A percentile compares a stretch with the other conserved stretches of the same genome.
Evolutionary conservation across 2,329 filamentous ascomycete genomes (phyloP).

Genomic region (Cladophialophora carrionii): DNA sequence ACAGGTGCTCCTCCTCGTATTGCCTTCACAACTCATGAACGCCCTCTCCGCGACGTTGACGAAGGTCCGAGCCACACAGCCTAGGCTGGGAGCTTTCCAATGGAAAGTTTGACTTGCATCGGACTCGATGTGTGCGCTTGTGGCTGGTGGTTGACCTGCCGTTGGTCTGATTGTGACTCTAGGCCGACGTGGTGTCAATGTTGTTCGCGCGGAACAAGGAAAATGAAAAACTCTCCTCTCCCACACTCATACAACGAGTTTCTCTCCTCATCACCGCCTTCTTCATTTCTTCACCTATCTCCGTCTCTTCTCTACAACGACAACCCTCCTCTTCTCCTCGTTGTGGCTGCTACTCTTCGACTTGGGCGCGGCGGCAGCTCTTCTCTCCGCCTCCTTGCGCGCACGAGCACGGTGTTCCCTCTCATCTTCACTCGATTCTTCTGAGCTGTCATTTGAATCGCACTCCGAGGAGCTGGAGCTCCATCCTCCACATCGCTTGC

Average conservation of each 20-base stretch:
- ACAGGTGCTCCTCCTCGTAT: neutral
- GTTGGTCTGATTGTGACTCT: conserved; percentile 10
- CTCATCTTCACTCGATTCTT: conserved; percentile 35
- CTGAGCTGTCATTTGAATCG: conserved; percentile 29
- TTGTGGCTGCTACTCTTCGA: conserved; percentile 5
- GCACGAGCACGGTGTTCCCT: conserved; percentile 27
- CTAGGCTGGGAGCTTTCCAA: conserved; percentile 1
- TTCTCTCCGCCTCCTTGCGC: conserved; percentile 27
- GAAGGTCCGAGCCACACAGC: conserved; percentile 20
- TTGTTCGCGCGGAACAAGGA: conserved; percentile 15
- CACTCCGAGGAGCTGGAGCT: conserved; percentile 36
- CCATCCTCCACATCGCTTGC: conserved; percentile 78
- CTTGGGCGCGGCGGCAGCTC: conserved; percentile 6
- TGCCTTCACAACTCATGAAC: neutral
- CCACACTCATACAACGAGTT: conserved; percentile 11
- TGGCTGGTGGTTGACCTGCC: neutral
- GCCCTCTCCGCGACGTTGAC: conserved; percentile 23
- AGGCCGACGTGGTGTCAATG: conserved; percentile 10
- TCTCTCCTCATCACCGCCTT: neutral
- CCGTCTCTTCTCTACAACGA: conserved; percentile 30
- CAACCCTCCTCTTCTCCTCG: conserved; percentile 22
- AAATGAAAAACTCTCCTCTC: conserved; percentile 14
- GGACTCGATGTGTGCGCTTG: conserved; percentile 10
- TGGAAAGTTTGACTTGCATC: conserved; percentile 7
- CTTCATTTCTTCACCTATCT: conserved; percentile 13